Evolutionary conservation across 2,329 filamentous ascomycete genomes (phyloP).

Genomic region (Raffaelea deltoideospora): DNA sequence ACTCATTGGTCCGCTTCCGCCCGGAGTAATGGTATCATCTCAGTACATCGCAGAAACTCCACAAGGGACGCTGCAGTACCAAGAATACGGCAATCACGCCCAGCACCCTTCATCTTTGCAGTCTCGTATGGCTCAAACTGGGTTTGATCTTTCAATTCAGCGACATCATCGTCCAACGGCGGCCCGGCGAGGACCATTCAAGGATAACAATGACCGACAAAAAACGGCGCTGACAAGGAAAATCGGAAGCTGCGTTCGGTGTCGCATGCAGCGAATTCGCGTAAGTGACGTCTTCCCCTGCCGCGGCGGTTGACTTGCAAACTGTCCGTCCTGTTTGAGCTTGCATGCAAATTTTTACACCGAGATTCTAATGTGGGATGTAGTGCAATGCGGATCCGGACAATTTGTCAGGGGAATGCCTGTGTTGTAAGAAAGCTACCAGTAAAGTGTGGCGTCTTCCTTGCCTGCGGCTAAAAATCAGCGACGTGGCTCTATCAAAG

Average conservation of each 20-base stretch:
- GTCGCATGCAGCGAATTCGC: slow-evolving; percentile 46
- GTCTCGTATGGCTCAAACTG: neutral
- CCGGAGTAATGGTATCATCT: too few relatives aligned
- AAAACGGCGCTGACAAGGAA: slow-evolving; percentile 41
- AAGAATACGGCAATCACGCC: neutral
- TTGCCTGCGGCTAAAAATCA: slow-evolving; percentile 46
- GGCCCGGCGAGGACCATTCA: slow-evolving; percentile 37
- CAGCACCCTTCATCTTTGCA: neutral
- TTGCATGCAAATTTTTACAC: too few relatives aligned
- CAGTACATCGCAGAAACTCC: too few relatives aligned
- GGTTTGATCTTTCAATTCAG: slow-evolving; percentile 17
- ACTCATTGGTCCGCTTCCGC: too few relatives aligned
- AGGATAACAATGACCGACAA: slow-evolving; percentile 31
- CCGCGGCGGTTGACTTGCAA: neutral
- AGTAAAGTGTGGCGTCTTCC: slow-evolving; percentile 37
- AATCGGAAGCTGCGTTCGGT: slow-evolving; percentile 44
- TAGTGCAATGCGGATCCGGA: slow-evolving; percentile 38
- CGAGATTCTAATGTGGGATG: too few relatives aligned
- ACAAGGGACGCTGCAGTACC: neutral
- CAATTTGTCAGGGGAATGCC: slow-evolving; percentile 31
- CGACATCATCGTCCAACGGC: slow-evolving; percentile 17
- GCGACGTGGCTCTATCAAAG: slow-evolving; percentile 42
- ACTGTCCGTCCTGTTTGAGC: neutral
- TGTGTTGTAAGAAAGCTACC: slow-evolving; percentile 36
- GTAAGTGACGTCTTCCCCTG: slow-evolving; percentile 26